Conservation (phyloP, 805 yeast genomes). For the Schizosaccharomyces lindneri region DNA sequence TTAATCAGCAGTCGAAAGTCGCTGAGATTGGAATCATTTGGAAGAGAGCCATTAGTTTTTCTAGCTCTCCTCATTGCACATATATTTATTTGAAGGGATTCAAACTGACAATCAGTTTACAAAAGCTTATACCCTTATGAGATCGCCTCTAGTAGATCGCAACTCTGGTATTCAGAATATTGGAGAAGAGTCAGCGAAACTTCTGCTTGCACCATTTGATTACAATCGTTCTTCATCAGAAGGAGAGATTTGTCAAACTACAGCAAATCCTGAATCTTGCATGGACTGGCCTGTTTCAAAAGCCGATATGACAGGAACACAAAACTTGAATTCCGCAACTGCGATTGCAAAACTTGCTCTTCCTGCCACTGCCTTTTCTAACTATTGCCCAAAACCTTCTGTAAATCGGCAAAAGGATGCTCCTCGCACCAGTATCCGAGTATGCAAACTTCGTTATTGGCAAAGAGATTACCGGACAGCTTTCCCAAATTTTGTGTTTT, state of each 20-base stretch:
- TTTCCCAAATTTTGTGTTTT: conserved; percentile 15
- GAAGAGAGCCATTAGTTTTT: no score
- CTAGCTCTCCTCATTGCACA: no score
- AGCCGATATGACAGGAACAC: background rate
- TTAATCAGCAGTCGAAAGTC: no score
- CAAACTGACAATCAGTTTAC: background rate
- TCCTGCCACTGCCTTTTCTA: background rate
- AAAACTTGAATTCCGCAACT: background rate
- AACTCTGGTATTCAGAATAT: background rate
- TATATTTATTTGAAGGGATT: background rate
- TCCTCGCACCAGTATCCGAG: background rate
- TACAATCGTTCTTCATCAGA: background rate
- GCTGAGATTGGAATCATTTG: no score
- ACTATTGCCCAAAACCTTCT: background rate
- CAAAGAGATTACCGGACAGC: background rate
- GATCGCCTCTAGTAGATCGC: background rate
- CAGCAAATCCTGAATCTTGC: background rate
- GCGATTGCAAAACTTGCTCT: background rate
- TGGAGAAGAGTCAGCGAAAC: background rate
- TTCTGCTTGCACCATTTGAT: background rate
- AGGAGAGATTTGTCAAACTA: background rate
- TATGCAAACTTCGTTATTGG: conserved; percentile 1
- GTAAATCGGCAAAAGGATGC: background rate
- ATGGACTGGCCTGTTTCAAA: background rate
- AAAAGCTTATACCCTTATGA: background rate